A percentile compares a stretch with the other conserved stretches of the same genome.
phyloP scores from a whole-genome alignment of 768 basidiomycete genomes.

The Lactarius vividus region DNA sequence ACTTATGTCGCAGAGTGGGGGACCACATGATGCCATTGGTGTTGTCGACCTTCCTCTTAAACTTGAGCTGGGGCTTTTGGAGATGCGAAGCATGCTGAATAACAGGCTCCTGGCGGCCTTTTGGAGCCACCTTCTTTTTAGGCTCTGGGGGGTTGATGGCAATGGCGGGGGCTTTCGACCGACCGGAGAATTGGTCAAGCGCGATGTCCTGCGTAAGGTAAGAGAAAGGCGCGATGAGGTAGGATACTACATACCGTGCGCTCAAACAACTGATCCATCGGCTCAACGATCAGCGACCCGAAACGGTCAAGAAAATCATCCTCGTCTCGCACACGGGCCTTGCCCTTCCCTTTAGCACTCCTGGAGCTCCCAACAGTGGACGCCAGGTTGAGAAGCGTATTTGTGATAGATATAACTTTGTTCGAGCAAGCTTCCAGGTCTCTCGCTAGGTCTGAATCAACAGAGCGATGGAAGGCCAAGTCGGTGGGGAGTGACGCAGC shows the following conservation, averaged over 20 bases:
- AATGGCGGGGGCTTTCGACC: slow-evolving; percentile 64
- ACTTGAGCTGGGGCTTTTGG: slow-evolving; percentile 77
- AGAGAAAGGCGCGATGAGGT: neutral
- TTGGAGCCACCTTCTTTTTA: slow-evolving; percentile 37
- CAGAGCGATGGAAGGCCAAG: slow-evolving; percentile 85
- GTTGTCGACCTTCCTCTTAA: slow-evolving; percentile 61
- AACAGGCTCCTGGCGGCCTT: slow-evolving; percentile 53
- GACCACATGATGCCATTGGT: slow-evolving; percentile 56
- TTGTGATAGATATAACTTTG: slow-evolving; percentile 63
- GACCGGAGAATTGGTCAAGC: slow-evolving; percentile 75
- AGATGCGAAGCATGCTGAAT: slow-evolving; percentile 75
- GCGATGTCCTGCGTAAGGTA: slow-evolving; percentile 62
- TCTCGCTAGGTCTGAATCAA: slow-evolving; percentile 67
- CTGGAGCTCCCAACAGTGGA: slow-evolving; percentile 41
- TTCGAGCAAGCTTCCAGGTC: slow-evolving; percentile 69
- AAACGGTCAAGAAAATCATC: slow-evolving; percentile 88
- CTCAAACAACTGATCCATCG: slow-evolving; percentile 83
- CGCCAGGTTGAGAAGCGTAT: slow-evolving; percentile 56
- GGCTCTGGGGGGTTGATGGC: slow-evolving; percentile 44
- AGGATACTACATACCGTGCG: slow-evolving; percentile 55
- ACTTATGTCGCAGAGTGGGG: slow-evolving; percentile 71
- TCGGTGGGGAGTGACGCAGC: slow-evolving; percentile 68
- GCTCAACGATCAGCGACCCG: slow-evolving; percentile 69
- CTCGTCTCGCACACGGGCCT: slow-evolving; percentile 55
- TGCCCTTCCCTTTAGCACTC: slow-evolving; percentile 47